Evolutionary conservation across 1,139 yeast species (phyloP).

Genomic region (Scheffersomyces titani): DNA sequence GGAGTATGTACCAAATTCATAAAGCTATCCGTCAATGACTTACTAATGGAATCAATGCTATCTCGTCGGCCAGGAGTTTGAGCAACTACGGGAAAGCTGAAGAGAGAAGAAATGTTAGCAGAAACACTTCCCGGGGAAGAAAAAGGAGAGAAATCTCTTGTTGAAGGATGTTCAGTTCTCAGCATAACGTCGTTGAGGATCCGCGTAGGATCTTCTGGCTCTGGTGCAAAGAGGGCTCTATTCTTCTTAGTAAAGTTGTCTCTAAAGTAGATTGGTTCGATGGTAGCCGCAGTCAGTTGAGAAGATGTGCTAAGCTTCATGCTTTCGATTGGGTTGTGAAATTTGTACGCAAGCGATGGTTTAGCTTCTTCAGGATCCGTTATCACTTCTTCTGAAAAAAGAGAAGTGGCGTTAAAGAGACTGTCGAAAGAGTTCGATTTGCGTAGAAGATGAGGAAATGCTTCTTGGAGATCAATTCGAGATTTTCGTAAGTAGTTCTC

Average conservation of each 20-base stretch:
- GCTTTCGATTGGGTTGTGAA: conserved; percentile 43
- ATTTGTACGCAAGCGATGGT: conserved; percentile 17
- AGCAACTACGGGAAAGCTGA: conserved; percentile 8
- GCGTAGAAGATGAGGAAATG: conserved; percentile 33
- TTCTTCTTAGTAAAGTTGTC: conserved; percentile 3
- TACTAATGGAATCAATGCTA: conserved; percentile 13
- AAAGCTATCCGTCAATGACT: conserved; percentile 20
- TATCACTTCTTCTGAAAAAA: conserved; percentile 1
- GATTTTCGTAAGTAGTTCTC: conserved; percentile 38
- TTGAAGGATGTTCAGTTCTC: conserved; percentile 9
- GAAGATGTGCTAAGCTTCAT: conserved; percentile 21
- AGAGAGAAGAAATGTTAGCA: conserved; percentile 9
- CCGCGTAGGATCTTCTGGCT: conserved; percentile 11
- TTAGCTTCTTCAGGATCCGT: conserved; percentile 4
- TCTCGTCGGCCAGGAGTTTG: conserved; percentile 8
- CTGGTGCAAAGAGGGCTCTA: conserved; percentile 1
- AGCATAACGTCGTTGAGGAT: conserved; percentile 21
- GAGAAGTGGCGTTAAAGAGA: conserved; percentile 12
- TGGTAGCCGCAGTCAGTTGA: conserved; percentile 27
- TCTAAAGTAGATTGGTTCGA: conserved; percentile 27
- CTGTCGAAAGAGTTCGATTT: conserved; percentile 30
- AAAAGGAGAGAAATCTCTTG: conserved; percentile 5
- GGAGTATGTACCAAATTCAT: conserved; percentile 14
- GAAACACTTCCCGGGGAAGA: conserved; percentile 1
- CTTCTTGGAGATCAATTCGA: conserved; percentile 30